A percentile compares a stretch with the other conserved stretches of the same genome.
Evolutionary conservation across 2,329 filamentous ascomycete genomes (phyloP).

Genomic region (Aureobasidium leucospermi): DNA sequence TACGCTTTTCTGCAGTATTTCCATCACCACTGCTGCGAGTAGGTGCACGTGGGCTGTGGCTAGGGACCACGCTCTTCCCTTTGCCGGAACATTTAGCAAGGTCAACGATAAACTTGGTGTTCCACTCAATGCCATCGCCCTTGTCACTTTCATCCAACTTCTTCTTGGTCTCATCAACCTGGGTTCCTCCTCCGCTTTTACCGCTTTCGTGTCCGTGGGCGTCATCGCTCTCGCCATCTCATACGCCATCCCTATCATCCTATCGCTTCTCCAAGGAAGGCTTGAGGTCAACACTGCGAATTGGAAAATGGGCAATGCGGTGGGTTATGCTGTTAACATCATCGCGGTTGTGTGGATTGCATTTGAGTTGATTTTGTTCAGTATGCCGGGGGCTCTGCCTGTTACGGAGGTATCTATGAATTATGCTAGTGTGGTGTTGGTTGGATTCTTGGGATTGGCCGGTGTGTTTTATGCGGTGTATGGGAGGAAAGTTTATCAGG

Average conservation of each 20-base stretch:
- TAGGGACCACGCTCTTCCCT: conserved; percentile 38
- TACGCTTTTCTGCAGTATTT: conserved; percentile 48
- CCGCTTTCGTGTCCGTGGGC: conserved; percentile 46
- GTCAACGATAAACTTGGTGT: conserved; percentile 32
- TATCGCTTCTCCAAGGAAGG: conserved; percentile 38
- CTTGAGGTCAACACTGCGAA: conserved; percentile 17
- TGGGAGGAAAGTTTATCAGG: conserved; percentile 46
- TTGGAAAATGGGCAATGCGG: conserved; percentile 17
- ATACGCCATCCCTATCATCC: conserved; percentile 50
- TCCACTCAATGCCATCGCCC: conserved; percentile 35
- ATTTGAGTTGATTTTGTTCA: conserved; percentile 38
- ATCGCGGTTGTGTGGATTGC: conserved; percentile 23
- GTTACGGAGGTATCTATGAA: conserved; percentile 49
- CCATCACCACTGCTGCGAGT: conserved; percentile 45
- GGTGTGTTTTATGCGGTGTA: conserved; percentile 60
- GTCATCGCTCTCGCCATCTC: conserved; percentile 50
- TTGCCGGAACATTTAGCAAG: conserved; percentile 30
- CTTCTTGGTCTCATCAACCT: conserved; percentile 45
- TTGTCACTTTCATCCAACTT: conserved; percentile 42
- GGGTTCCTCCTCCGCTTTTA: conserved; percentile 41
- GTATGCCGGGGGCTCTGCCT: conserved; percentile 46
- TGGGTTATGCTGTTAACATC: conserved; percentile 20
- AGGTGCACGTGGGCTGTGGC: conserved; percentile 40
- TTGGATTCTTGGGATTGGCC: conserved; percentile 55
- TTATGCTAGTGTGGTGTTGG: conserved; percentile 61